These are phyloP conservation scores for Ustilago bromivora DNA, from an alignment of 1,284 basidiomycete species.

Conservation along the genomic window DNA sequence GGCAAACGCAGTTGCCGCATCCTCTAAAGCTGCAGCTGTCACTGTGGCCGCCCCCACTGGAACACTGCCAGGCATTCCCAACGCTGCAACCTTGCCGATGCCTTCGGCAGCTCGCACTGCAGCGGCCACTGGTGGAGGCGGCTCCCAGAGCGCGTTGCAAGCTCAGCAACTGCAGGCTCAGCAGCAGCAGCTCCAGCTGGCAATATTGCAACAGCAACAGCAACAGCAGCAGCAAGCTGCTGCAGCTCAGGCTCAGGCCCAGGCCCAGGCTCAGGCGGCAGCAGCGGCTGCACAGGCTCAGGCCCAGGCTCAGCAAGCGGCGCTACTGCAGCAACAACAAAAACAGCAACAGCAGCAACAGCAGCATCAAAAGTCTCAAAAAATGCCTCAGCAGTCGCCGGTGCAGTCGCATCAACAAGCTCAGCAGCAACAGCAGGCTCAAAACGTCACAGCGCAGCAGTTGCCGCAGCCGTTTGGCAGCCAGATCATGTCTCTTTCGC, in stretches of 20 bases:
- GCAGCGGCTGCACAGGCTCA: conserved; percentile 48
- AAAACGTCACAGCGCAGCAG: conserved; percentile 19
- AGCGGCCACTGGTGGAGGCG: conserved; percentile 34
- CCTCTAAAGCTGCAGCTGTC: conserved; percentile 21
- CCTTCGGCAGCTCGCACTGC: conserved; percentile 45
- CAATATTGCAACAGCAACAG: conserved; percentile 48
- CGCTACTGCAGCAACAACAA: conserved; percentile 55
- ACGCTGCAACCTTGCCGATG: conserved; percentile 27
- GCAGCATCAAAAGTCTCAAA: conserved; percentile 42
- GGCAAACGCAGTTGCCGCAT: conserved; percentile 22
- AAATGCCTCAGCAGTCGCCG: conserved; percentile 30
- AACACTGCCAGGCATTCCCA: conserved; percentile 33
- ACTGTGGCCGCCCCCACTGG: conserved; percentile 28
- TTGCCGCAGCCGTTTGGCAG: conserved; percentile 43
- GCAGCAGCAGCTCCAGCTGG: conserved; percentile 48
- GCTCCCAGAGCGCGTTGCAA: conserved; percentile 41
- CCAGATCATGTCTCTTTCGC: conserved; percentile 44
- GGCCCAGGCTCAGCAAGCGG: conserved; percentile 33
- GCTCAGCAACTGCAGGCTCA: conserved; percentile 43
- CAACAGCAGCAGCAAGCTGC: conserved; percentile 45
- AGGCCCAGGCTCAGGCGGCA: conserved; percentile 16
- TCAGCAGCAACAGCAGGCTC: conserved; percentile 29
- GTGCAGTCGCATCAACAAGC: conserved; percentile 36
- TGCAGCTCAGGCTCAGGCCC: conserved; percentile 35
- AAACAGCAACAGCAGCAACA: conserved; percentile 59